phyloP scores from a whole-genome alignment of 495 filamentous ascomycete genomes.

The Hyaloscypha hepaticicola region DNA sequence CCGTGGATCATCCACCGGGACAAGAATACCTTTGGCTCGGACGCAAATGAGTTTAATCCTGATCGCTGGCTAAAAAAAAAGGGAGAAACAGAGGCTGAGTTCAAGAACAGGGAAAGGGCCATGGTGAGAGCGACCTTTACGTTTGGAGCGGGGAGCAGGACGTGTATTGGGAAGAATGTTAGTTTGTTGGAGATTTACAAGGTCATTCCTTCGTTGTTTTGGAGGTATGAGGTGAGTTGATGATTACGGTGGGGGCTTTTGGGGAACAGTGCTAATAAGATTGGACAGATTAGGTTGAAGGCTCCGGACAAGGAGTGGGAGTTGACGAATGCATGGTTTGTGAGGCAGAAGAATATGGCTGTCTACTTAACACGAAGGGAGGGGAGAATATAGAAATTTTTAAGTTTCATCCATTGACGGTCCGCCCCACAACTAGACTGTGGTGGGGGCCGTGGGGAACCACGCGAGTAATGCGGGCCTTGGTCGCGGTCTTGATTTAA shows the following conservation, averaged over 20 bases:
- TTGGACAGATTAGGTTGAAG: constrained; percentile 32
- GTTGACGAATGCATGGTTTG: constrained; percentile 40
- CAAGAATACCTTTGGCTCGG: constrained; percentile 50
- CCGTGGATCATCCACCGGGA: constrained; percentile 53
- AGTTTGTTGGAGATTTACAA: constrained; percentile 45
- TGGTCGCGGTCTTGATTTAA: too few species aligned
- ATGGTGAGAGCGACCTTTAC: constrained; percentile 37
- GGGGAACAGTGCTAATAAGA: background rate
- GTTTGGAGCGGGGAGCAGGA: constrained; percentile 42
- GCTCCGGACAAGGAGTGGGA: constrained; percentile 39
- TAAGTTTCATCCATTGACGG: background rate
- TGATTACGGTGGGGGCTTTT: background rate
- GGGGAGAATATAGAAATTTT: background rate
- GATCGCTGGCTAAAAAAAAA: constrained; percentile 52
- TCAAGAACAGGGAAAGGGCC: constrained; percentile 29
- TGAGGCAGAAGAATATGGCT: constrained; percentile 35
- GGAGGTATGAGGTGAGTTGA: constrained; percentile 30
- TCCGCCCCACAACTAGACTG: background rate
- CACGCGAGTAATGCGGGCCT: too few species aligned
- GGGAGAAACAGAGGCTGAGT: constrained; percentile 29
- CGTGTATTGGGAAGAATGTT: constrained; percentile 45
- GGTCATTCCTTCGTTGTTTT: constrained; percentile 39
- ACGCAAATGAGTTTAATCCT: constrained; percentile 52
- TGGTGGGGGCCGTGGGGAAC: too few species aligned
- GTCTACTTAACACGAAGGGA: constrained; percentile 1